Conservation (phyloP, 768 basidiomycete genomes). For the Kondoa subrosea region DNA sequence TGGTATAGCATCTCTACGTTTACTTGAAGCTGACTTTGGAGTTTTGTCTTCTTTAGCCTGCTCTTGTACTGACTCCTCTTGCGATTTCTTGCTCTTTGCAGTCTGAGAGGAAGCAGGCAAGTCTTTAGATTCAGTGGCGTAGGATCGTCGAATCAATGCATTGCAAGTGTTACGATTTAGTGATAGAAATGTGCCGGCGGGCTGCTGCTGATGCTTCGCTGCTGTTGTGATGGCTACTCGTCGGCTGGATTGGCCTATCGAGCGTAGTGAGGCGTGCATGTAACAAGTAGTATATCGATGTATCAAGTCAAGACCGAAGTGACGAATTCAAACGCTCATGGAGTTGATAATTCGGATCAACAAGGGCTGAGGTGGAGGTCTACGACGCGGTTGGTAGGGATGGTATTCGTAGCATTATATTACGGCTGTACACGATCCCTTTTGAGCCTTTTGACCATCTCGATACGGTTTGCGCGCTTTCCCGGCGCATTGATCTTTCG, state of each 20-base stretch:
- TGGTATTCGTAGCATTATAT: no score
- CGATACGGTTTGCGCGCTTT: no score
- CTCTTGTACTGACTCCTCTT: conserved; percentile 5
- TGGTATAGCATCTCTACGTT: conserved; percentile 2
- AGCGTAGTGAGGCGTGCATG: not conserved
- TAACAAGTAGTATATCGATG: not conserved
- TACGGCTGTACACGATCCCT: no score
- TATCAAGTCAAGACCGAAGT: no score
- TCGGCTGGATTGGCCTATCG: not conserved
- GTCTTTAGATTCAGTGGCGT: conserved; percentile 4
- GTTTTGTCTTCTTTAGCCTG: conserved; percentile 5
- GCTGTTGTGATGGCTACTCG: not conserved
- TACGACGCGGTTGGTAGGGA: no score
- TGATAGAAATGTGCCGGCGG: no score
- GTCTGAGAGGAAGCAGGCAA: not conserved
- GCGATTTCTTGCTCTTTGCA: not conserved
- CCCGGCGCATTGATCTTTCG: no score
- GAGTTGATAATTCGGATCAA: no score
- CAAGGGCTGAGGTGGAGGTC: no score
- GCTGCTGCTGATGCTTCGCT: not conserved
- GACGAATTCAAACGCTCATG: no score
- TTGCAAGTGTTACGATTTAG: no score
- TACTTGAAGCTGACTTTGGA: not conserved
- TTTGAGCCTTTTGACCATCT: no score
- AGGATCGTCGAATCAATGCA: not conserved